phyloP scores from a whole-genome alignment of 805 yeast species.

The Candida ortonii region DNA sequence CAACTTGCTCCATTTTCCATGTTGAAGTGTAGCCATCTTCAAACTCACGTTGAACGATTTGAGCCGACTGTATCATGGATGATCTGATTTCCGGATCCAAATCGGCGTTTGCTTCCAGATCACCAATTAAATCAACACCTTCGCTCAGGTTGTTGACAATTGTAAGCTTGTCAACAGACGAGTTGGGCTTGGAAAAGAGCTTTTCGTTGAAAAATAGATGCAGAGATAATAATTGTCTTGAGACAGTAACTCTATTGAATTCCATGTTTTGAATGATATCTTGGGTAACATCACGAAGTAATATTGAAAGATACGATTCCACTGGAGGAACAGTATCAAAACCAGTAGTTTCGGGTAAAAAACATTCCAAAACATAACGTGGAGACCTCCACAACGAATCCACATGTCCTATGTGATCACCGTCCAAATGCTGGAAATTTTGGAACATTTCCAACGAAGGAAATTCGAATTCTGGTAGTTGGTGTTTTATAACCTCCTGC shows the following conservation, averaged over 20 bases:
- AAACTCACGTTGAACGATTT: slow-evolving; percentile 39
- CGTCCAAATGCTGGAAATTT: slow-evolving; percentile 32
- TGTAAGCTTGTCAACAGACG: slow-evolving; percentile 67
- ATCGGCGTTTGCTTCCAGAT: slow-evolving; percentile 28
- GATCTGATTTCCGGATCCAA: slow-evolving; percentile 25
- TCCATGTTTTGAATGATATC: slow-evolving; percentile 80
- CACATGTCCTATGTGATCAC: slow-evolving; percentile 43
- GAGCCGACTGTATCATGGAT: slow-evolving; percentile 31
- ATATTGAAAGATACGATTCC: slow-evolving; percentile 49
- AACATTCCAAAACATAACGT: slow-evolving; percentile 59
- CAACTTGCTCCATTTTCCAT: slow-evolving; percentile 88
- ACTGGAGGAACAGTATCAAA: slow-evolving; percentile 66
- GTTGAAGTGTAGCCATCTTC: slow-evolving; percentile 50
- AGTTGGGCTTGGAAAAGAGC: slow-evolving; percentile 69
- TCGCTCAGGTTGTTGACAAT: slow-evolving; percentile 37
- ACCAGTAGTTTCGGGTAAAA: slow-evolving; percentile 46
- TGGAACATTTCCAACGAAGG: slow-evolving; percentile 38
- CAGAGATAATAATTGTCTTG: slow-evolving; percentile 74
- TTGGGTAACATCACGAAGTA: slow-evolving; percentile 70
- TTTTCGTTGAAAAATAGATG: slow-evolving; percentile 68
- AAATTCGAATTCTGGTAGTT: slow-evolving; percentile 23
- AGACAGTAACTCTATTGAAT: slow-evolving; percentile 84
- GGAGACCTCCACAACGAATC: slow-evolving; percentile 70
- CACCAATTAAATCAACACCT: slow-evolving; percentile 36
- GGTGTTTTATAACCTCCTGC: slow-evolving; percentile 25